Conservation (phyloP, 1,139 yeast species). For the Pichiaceae sp. region DNA sequence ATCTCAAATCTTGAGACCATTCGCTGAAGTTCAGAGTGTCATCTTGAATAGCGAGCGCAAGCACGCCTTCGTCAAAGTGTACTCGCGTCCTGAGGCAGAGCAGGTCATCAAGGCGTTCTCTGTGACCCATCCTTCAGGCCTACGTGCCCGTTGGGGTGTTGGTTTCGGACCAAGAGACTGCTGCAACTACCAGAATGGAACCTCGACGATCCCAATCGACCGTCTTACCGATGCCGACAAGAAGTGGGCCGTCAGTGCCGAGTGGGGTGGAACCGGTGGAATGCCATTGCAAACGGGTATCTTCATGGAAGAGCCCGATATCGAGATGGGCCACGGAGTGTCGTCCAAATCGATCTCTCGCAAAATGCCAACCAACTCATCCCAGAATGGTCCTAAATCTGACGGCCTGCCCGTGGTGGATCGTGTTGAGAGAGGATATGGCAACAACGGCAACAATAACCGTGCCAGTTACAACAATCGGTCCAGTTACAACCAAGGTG, state of each 20-base stretch:
- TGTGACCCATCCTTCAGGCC: constrained; percentile 31
- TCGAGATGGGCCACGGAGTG: constrained; percentile 90
- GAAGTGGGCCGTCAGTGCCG: constrained; percentile 82
- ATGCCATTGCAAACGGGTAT: constrained; percentile 73
- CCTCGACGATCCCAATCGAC: constrained; percentile 75
- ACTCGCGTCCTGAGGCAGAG: constrained; percentile 91
- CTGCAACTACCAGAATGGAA: constrained; percentile 88
- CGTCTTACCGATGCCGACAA: constrained; percentile 91
- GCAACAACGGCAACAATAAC: constrained; percentile 6
- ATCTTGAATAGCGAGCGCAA: constrained; percentile 81
- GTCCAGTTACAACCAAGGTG: constrained; percentile 15
- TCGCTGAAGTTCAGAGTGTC: constrained; percentile 89
- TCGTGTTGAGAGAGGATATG: background rate
- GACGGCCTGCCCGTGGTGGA: constrained; percentile 29
- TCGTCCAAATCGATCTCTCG: constrained; percentile 87
- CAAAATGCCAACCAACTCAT: constrained; percentile 83
- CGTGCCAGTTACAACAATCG: constrained; percentile 10
- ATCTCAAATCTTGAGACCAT: constrained; percentile 65
- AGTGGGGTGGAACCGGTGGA: constrained; percentile 98
- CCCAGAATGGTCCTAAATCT: constrained; percentile 78
- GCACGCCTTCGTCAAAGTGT: constrained; percentile 95
- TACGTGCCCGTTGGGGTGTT: constrained; percentile 96
- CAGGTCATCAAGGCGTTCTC: constrained; percentile 43
- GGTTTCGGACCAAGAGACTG: constrained; percentile 99
- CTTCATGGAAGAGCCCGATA: constrained; percentile 94